Percentiles rank a stretch among this genome's conserved stretches.
These are phyloP conservation scores for Elaeis guineensis DNA, from an alignment of 176 grass and related monocot species.

Conservation along the genomic window DNA sequence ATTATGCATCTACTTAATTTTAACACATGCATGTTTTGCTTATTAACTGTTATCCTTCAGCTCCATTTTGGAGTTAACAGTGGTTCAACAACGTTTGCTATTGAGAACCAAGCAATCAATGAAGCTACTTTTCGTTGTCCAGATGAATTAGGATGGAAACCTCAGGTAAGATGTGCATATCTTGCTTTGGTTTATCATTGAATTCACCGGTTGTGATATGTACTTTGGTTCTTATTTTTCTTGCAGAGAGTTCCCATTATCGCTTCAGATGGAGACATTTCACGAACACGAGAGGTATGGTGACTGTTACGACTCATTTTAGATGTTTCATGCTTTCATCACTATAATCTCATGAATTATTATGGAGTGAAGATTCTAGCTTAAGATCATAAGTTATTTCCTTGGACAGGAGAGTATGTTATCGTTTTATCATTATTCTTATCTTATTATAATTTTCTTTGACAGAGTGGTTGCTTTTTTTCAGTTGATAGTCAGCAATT, in stretches of 20 bases:
- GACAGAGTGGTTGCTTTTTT: no score
- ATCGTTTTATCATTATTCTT: no score
- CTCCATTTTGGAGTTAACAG: slow-evolving; percentile 92
- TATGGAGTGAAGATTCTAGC: no score
- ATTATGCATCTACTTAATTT: no score
- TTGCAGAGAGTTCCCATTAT: slow-evolving; percentile 70
- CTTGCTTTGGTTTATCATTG: slow-evolving; percentile 1
- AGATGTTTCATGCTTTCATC: no score
- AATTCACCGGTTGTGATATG: no score
- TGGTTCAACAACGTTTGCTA: slow-evolving; percentile 75
- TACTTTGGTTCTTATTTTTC: slow-evolving; percentile 21
- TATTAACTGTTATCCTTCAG: slow-evolving; percentile 22
- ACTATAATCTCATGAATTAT: no score
- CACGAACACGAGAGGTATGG: slow-evolving; percentile 58
- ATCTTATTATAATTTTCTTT: no score
- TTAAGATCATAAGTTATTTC: no score
- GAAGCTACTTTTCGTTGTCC: slow-evolving; percentile 93
- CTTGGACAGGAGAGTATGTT: no score
- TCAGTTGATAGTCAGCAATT: no score
- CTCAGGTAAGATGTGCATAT: slow-evolving; percentile 49
- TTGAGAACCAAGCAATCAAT: slow-evolving; percentile 92
- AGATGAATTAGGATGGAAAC: slow-evolving; percentile 99
- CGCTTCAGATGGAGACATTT: slow-evolving; percentile 73
- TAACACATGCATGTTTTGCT: no score
- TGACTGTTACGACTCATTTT: neutral